Evolutionary conservation across 495 filamentous ascomycete species (phyloP).

Genomic region (Bacidia rubella): DNA sequence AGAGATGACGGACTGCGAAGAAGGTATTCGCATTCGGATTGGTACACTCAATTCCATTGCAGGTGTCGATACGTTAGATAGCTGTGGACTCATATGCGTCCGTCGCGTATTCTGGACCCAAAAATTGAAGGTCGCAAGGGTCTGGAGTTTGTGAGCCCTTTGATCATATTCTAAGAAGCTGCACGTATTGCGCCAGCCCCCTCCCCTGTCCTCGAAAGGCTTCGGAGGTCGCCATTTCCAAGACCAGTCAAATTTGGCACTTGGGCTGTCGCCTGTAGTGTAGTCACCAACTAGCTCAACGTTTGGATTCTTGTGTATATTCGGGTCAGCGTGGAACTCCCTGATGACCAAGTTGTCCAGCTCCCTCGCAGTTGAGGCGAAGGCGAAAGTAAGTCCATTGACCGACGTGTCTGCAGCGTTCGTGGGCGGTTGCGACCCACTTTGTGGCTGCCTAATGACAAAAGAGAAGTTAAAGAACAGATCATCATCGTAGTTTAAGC

Average conservation of each 20-base stretch:
- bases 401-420: slow-evolving; percentile 56
- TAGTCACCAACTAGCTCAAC: slow-evolving; percentile 86
- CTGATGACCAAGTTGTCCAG: slow-evolving; percentile 86
- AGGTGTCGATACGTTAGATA: slow-evolving; percentile 48
- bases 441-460: slow-evolving; percentile 55
- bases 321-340: slow-evolving; percentile 94
- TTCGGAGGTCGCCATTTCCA: slow-evolving; percentile 97
- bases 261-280: slow-evolving; percentile 62
- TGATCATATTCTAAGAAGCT: slow-evolving; percentile 96
- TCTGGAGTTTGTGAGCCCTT: slow-evolving; percentile 74
- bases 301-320: slow-evolving; percentile 92
- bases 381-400: slow-evolving; percentile 83
- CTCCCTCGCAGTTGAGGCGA: slow-evolving; percentile 70
- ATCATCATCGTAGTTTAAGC: slow-evolving; percentile 81
- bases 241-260: slow-evolving; percentile 84
- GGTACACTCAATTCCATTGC: slow-evolving; percentile 54
- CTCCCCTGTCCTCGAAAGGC: slow-evolving; percentile 63
- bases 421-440: slow-evolving; percentile 22
- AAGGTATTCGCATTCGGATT: slow-evolving; percentile 65
- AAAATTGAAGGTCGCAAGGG: slow-evolving; percentile 82
- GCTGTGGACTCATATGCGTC: slow-evolving; percentile 24
- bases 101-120: slow-evolving; percentile 66
- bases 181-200: slow-evolving; percentile 90
- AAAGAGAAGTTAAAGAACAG: slow-evolving; percentile 87
- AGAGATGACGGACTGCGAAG: slow-evolving; percentile 67